Conservation (phyloP, 768 basidiomycete species). For the Bullera alba region DNA sequence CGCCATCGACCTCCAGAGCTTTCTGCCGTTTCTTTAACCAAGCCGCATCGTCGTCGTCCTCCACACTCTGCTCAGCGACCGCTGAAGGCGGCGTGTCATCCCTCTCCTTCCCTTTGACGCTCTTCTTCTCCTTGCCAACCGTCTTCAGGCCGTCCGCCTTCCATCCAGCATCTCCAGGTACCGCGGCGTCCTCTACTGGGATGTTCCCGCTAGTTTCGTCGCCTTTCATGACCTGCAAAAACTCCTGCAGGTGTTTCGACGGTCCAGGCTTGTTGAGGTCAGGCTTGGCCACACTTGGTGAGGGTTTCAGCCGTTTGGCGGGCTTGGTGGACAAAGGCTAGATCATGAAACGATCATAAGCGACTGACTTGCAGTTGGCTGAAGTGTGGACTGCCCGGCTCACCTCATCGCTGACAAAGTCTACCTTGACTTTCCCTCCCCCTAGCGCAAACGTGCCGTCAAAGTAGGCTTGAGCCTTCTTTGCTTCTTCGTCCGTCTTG, state of each 20-base stretch:
- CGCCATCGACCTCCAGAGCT: slow-evolving; percentile 24
- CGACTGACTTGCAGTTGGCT: no score
- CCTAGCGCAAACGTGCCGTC: slow-evolving; percentile 70
- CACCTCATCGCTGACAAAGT: slow-evolving; percentile 62
- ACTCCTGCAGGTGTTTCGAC: slow-evolving; percentile 57
- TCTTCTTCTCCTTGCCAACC: slow-evolving; percentile 9
- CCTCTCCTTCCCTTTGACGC: slow-evolving; percentile 19
- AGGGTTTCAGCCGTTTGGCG: slow-evolving; percentile 3
- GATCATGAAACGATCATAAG: neutral
- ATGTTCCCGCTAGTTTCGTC: no score
- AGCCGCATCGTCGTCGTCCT: slow-evolving; percentile 45
- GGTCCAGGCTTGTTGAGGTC: slow-evolving; percentile 11
- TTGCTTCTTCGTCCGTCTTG: slow-evolving; percentile 69
- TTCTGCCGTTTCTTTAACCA: slow-evolving; percentile 43
- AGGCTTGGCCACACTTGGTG: neutral
- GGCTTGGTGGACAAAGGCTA: slow-evolving; percentile 21
- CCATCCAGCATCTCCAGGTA: slow-evolving; percentile 29
- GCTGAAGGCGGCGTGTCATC: no score
- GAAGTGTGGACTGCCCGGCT: slow-evolving; percentile 29
- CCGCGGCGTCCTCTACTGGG: slow-evolving; percentile 27
- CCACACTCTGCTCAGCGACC: slow-evolving; percentile 8
- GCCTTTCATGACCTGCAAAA: slow-evolving; percentile 65
- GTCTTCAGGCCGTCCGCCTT: slow-evolving; percentile 20
- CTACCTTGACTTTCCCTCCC: slow-evolving; percentile 66
- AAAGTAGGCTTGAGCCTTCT: slow-evolving; percentile 71